A percentile compares a stretch with the other conserved stretches of the same genome.
These are phyloP conservation scores for Debaryomyces nepalensis DNA, from an alignment of 1,139 yeast species.

Conservation along the genomic window DNA sequence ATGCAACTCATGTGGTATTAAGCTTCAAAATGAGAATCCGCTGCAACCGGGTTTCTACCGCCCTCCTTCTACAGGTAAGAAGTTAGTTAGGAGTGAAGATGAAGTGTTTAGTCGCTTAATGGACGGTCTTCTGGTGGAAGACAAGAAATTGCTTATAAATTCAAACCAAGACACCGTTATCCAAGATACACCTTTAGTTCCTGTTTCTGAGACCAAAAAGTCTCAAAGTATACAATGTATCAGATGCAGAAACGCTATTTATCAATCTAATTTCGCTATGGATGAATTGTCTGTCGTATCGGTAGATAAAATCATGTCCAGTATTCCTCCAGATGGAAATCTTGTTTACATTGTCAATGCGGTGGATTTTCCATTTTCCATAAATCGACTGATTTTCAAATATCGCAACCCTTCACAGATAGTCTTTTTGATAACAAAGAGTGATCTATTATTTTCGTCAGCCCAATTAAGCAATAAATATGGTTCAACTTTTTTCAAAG, in stretches of 20 bases:
- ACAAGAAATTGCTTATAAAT: conserved; percentile 31
- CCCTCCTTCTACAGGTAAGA: conserved; percentile 16
- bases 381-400: conserved; percentile 44
- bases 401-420: conserved; percentile 41
- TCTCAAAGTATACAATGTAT: conserved; percentile 41
- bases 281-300: conserved; percentile 43
- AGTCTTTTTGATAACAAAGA: conserved; percentile 59
- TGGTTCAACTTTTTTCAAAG: conserved; percentile 48
- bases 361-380: conserved; percentile 70
- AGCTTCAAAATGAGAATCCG: conserved; percentile 45
- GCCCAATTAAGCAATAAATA: conserved; percentile 39
- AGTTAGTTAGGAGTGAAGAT: conserved; percentile 25
- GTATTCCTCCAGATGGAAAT: conserved; percentile 53
- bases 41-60: conserved; percentile 47
- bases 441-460: conserved; percentile 54
- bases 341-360: conserved; percentile 67
- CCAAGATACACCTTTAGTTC: not conserved
- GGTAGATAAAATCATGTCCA: conserved; percentile 39
- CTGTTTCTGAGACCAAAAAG: conserved; percentile 9
- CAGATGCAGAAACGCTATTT: conserved; percentile 58
- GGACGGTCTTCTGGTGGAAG: conserved; percentile 28
- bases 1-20: conserved; percentile 57
- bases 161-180: conserved; percentile 15
- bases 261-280: conserved; percentile 41
- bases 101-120: conserved; percentile 26